A percentile compares a stretch with the other conserved stretches of the same genome.
Conservation (phyloP, 306 rosid species). For the Elaeagnus macrophylla region DNA sequence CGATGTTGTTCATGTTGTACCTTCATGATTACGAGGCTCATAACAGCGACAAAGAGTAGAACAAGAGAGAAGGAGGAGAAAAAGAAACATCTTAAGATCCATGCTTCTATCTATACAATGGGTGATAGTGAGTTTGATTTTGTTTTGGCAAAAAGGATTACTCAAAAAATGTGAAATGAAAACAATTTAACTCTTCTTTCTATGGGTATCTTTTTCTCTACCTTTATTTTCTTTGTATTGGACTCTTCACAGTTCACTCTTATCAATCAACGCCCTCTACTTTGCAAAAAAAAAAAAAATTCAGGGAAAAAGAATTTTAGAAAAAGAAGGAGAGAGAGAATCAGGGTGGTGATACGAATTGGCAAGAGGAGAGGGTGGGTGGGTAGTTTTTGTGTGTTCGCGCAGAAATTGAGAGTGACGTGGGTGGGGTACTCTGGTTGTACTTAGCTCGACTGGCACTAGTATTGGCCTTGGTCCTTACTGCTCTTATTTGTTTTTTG, state of each 20-base stretch:
- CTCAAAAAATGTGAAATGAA: not conserved
- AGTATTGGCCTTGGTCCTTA: not conserved
- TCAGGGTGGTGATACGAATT: conserved; percentile 25
- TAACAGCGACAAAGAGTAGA: conserved; percentile 33
- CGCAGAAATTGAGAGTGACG: conserved; percentile 13
- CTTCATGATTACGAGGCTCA: conserved; percentile 93
- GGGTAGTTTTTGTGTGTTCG: conserved; percentile 6
- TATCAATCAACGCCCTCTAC: conserved; percentile 16
- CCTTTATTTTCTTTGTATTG: conserved; percentile 5
- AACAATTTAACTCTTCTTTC: conserved; percentile 4
- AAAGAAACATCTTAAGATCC: conserved; percentile 20
- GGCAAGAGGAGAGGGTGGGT: conserved; percentile 5
- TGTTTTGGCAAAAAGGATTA: conserved; percentile 10
- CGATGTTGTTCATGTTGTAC: conserved; percentile 13
- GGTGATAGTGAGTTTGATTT: conserved; percentile 1
- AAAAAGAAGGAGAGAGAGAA: conserved; percentile 13
- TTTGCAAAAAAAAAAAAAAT: conserved; percentile 18
- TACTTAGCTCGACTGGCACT: not conserved
- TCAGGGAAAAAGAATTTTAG: conserved; percentile 10
- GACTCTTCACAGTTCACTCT: conserved; percentile 8
- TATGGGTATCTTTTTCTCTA: conserved; percentile 6
- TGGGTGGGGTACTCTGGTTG: conserved; percentile 1
- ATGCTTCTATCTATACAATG: conserved; percentile 22
- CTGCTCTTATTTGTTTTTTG: no score
- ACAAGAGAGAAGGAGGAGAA: conserved; percentile 20